Evolutionary conservation across 176 grass and related monocot genomes (phyloP).

Genomic region (Phragmites australis): DNA sequence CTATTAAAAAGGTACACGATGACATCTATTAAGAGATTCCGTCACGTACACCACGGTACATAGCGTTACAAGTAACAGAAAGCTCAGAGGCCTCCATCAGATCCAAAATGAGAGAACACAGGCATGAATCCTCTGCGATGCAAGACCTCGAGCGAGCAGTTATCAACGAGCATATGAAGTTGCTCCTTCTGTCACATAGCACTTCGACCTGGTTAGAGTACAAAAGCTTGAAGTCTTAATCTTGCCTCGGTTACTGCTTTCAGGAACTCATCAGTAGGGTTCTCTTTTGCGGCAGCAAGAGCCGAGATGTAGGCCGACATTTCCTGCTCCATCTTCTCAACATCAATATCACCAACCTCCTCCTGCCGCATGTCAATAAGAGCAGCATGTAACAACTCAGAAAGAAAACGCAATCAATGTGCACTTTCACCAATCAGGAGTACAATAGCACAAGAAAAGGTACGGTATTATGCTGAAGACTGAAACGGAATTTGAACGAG

Average conservation of each 20-base stretch:
- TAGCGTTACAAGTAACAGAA: slow-evolving; percentile 34
- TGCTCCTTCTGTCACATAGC: slow-evolving; percentile 5
- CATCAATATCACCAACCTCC: slow-evolving; percentile 44
- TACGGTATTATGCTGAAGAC: not conserved
- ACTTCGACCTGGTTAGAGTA: slow-evolving; percentile 48
- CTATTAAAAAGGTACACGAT: slow-evolving; percentile 27
- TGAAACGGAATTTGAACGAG: not conserved
- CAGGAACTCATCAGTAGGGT: slow-evolving; percentile 74
- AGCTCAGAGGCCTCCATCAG: slow-evolving; percentile 12
- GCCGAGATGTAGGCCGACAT: slow-evolving; percentile 64
- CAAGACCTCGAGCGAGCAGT: slow-evolving; percentile 9
- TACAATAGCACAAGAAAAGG: not conserved
- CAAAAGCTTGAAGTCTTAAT: slow-evolving; percentile 66
- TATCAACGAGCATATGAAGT: not conserved
- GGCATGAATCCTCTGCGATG: slow-evolving; percentile 27
- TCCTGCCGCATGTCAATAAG: slow-evolving; percentile 46
- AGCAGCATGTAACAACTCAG: not conserved
- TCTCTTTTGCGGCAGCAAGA: slow-evolving; percentile 79
- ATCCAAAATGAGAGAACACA: slow-evolving; percentile 37
- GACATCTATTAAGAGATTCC: slow-evolving; percentile 28
- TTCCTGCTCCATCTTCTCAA: slow-evolving; percentile 70
- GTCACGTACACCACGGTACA: slow-evolving; percentile 20
- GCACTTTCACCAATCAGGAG: not conserved
- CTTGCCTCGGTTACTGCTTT: slow-evolving; percentile 65
- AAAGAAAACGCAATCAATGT: not conserved